These are phyloP conservation scores for Trifolium repens DNA, from an alignment of 306 rosid genomes.

Conservation along the genomic window DNA sequence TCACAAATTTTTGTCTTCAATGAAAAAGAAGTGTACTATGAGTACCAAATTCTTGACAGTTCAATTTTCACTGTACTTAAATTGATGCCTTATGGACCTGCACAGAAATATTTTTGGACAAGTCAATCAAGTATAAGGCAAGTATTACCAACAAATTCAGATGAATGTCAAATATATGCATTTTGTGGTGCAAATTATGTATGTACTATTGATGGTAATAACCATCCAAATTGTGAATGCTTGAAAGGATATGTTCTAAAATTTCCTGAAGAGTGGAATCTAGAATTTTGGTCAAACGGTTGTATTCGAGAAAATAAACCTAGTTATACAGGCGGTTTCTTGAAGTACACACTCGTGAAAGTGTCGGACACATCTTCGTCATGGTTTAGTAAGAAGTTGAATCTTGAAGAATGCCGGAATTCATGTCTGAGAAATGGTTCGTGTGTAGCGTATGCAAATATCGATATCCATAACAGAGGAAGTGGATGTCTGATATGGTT, in stretches of 20 bases:
- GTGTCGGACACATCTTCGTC: neutral
- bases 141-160: neutral
- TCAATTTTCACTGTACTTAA: neutral
- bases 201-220: neutral
- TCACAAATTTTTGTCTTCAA: neutral
- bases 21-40: constrained; percentile 7
- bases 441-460: neutral
- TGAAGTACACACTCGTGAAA: neutral
- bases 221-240: neutral
- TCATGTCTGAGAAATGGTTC: neutral
- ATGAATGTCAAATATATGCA: neutral
- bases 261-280: neutral
- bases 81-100: neutral
- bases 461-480: neutral
- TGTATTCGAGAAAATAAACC: neutral
- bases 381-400: neutral
- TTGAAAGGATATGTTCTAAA: neutral
- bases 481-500: constrained; percentile 2
- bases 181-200: constrained; percentile 9
- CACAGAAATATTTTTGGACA: neutral
- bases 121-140: neutral
- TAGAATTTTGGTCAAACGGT: neutral
- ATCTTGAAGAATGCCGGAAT: neutral
- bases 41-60: neutral
- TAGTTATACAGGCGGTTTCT: neutral